These are phyloP conservation scores for Yueomyces sinensis DNA, from an alignment of 805 yeast species.

Conservation along the genomic window DNA sequence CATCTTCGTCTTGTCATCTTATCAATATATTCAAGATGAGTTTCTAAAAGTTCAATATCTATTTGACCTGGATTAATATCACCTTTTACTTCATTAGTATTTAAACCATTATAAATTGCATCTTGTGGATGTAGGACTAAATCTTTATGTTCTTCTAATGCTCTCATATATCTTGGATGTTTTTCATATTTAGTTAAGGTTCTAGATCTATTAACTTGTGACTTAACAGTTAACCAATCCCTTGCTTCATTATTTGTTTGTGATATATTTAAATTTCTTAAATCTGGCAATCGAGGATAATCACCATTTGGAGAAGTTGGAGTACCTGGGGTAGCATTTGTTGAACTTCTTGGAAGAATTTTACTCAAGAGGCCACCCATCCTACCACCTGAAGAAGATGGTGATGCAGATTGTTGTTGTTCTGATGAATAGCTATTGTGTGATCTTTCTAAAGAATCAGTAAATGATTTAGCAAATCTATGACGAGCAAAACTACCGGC, in stretches of 20 bases:
- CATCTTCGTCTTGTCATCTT: conserved; percentile 26
- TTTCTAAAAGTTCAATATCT: conserved; percentile 20
- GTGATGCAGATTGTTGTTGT: neutral
- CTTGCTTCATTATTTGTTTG: conserved; percentile 27
- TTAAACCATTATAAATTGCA: conserved; percentile 29
- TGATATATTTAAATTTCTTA: conserved; percentile 12
- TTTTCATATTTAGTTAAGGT: conserved; percentile 58
- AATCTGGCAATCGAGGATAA: conserved; percentile 20
- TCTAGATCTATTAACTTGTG: conserved; percentile 60
- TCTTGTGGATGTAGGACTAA: conserved; percentile 51
- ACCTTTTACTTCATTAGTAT: conserved; percentile 33
- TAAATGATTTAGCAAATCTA: conserved; percentile 34
- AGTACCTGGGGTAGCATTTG: conserved; percentile 5
- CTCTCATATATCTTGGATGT: conserved; percentile 53
- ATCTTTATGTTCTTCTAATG: conserved; percentile 45
- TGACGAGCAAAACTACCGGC: conserved; percentile 79
- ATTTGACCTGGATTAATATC: conserved; percentile 17
- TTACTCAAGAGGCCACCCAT: conserved; percentile 23
- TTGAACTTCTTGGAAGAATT: conserved; percentile 15
- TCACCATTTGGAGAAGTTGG: conserved; percentile 13
- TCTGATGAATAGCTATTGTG: conserved; percentile 3
- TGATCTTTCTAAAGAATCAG: conserved; percentile 18
- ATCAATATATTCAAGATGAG: conserved; percentile 31
- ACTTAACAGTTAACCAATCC: conserved; percentile 40
- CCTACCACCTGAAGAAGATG: conserved; percentile 8